Percentiles rank a stretch among this genome's conserved stretches.
phyloP scores from a whole-genome alignment of 768 basidiomycete species.

The Kwoniella bestiolae region DNA sequence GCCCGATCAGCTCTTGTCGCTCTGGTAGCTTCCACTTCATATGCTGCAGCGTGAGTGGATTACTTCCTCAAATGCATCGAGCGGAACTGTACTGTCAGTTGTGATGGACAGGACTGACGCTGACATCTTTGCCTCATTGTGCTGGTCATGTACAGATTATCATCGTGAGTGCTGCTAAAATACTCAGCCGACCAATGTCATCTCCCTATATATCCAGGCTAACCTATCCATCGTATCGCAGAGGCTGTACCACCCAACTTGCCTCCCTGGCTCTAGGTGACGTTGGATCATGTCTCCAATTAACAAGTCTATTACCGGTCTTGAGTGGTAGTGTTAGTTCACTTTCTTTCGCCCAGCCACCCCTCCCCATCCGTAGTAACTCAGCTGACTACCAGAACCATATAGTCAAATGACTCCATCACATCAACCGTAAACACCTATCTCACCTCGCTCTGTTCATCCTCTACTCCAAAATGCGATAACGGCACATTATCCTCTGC shows the following conservation, averaged over 20 bases:
- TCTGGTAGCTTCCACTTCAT: slow-evolving; percentile 18
- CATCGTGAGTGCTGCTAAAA: slow-evolving; percentile 12
- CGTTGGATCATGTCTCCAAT: slow-evolving; percentile 46
- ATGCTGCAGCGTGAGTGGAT: slow-evolving; percentile 20
- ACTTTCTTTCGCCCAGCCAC: background rate
- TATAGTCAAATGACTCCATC: slow-evolving; percentile 37
- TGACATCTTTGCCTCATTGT: background rate
- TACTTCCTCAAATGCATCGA: background rate
- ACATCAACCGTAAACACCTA: slow-evolving; percentile 48
- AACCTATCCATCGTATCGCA: background rate
- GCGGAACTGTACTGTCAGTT: too few species aligned
- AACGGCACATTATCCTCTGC: slow-evolving; percentile 46
- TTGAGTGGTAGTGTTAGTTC: slow-evolving; percentile 25
- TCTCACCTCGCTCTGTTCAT: slow-evolving; percentile 45
- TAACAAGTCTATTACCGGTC: slow-evolving; percentile 40
- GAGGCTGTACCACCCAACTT: slow-evolving; percentile 40
- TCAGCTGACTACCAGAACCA: background rate
- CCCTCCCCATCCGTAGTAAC: background rate
- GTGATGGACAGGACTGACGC: background rate
- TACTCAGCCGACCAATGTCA: too few species aligned
- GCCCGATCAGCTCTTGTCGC: slow-evolving; percentile 22
- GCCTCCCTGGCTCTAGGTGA: slow-evolving; percentile 41
- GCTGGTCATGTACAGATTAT: slow-evolving; percentile 7
- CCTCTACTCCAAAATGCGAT: slow-evolving; percentile 41
- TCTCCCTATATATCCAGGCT: background rate